Evolutionary conservation across 768 basidiomycete species (phyloP).

Genomic region (Lenzites betulinus): DNA sequence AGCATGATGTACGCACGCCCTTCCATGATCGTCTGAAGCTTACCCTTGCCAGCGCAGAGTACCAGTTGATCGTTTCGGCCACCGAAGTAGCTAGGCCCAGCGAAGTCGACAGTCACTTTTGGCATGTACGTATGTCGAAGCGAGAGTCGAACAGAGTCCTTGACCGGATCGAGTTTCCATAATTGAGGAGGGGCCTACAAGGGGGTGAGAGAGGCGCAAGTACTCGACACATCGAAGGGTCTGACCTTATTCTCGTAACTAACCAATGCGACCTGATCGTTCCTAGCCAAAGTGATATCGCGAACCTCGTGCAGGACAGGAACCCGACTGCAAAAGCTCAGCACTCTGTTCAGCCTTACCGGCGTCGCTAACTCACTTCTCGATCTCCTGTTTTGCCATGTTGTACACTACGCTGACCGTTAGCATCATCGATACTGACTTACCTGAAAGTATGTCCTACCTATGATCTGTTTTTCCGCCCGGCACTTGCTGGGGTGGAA

Average conservation of each 20-base stretch:
- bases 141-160: slow-evolving; percentile 43
- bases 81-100: slow-evolving; percentile 82
- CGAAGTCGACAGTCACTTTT: slow-evolving; percentile 67
- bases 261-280: slow-evolving; percentile 62
- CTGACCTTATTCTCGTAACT: slow-evolving; percentile 76
- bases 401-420: slow-evolving; percentile 56
- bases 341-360: background rate
- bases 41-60: slow-evolving; percentile 76
- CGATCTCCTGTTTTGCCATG: slow-evolving; percentile 60
- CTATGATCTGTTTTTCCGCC: slow-evolving; percentile 72
- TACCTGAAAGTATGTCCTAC: slow-evolving; percentile 38
- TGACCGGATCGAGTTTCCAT: slow-evolving; percentile 69
- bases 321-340: slow-evolving; percentile 50
- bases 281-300: slow-evolving; percentile 64
- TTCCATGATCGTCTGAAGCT: slow-evolving; percentile 7
- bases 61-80: slow-evolving; percentile 79
- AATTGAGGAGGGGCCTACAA: slow-evolving; percentile 72
- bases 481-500: slow-evolving; percentile 70
- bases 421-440: background rate
- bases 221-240: background rate
- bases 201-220: background rate
- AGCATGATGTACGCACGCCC: background rate
- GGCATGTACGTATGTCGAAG: slow-evolving; percentile 76
- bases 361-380: slow-evolving; percentile 50
- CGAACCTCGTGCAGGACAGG: slow-evolving; percentile 74